Evolutionary conservation across 257 asterid genomes (phyloP), one percentile per base, ranked within the genome.

Genomic region (Rauvolfia tetraphylla): DNA sequence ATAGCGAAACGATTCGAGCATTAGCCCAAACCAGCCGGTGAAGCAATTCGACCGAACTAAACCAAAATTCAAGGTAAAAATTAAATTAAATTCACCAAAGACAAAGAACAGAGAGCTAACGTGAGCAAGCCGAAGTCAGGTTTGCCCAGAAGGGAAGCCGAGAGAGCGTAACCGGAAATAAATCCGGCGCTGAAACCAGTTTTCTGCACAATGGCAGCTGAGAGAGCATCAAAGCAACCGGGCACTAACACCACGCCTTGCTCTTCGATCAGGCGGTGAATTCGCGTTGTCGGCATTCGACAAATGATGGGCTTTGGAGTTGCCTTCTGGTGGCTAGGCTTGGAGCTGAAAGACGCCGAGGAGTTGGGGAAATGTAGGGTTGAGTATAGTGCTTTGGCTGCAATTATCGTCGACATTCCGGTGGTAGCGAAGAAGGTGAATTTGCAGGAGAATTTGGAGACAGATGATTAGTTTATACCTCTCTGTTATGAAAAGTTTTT

Each of bases 131-230:
- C 77, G 31, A 78, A 31, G 49, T 71, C 81, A 42, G 81, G 77
- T 78, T 78, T 72, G 15, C 73, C 81, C 18, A 78, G 81, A 54
- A 78, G 76, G 15, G 81, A 61, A 71, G 81, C 72, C 17, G 81
- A 71, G 29, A 49, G 63, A 0, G 81, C 81, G 22, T 72, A 78
- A 31, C 81, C 77, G 75, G 81, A 71, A 13, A 71, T 78, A 34
- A 71, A 71, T 33, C 81, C 81, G 31, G 73, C 81, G 9, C 44
- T 33, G 67, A 78, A 78, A 51, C 77, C 77, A 61, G 77, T 46
- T 78, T 71, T 71, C 76, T 78, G 65, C 3, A 78, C 54, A 42
- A 78, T 71, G 54, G 81, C 42, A 61, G 81, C 81, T 18, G 73
- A 78, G 11, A 78, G 77, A 22, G 76, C 71, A 34, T 78, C 81